Conservation (phyloP, 306 rosid species). For the Betula pendula region DNA sequence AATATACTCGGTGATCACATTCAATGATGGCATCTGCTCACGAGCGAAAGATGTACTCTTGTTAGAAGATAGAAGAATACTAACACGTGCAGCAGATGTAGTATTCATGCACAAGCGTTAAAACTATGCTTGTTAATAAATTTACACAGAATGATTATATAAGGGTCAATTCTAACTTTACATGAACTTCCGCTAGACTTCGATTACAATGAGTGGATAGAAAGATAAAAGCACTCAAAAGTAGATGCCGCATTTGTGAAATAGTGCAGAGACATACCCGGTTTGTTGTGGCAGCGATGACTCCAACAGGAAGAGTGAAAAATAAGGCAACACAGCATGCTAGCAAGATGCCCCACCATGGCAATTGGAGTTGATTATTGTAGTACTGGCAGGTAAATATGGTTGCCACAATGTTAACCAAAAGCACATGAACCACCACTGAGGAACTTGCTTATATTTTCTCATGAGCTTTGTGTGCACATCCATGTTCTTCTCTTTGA, state of each 20-base stretch:
- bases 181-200: background rate
- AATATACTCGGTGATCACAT: slow-evolving; percentile 70
- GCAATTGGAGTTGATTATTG: slow-evolving; percentile 62
- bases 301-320: slow-evolving; percentile 81
- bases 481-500: slow-evolving; percentile 59
- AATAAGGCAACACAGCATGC: slow-evolving; percentile 63
- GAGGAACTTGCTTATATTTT: slow-evolving; percentile 66
- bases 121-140: background rate
- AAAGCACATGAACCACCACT: slow-evolving; percentile 77
- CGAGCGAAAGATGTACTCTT: background rate
- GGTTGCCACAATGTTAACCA: slow-evolving; percentile 50
- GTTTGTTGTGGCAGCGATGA: slow-evolving; percentile 74
- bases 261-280: slow-evolving; percentile 42
- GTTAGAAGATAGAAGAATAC: background rate
- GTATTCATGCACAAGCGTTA: background rate
- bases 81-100: background rate
- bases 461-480: slow-evolving; percentile 87
- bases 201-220: background rate
- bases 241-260: slow-evolving; percentile 2
- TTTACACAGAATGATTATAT: background rate
- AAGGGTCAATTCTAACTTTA: background rate
- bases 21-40: slow-evolving; percentile 58
- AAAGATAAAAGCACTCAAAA: background rate
- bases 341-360: slow-evolving; percentile 86
- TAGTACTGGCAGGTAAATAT: slow-evolving; percentile 59